Conservation (phyloP, 2,329 filamentous ascomycete species). For the Fusarium nygamai region DNA sequence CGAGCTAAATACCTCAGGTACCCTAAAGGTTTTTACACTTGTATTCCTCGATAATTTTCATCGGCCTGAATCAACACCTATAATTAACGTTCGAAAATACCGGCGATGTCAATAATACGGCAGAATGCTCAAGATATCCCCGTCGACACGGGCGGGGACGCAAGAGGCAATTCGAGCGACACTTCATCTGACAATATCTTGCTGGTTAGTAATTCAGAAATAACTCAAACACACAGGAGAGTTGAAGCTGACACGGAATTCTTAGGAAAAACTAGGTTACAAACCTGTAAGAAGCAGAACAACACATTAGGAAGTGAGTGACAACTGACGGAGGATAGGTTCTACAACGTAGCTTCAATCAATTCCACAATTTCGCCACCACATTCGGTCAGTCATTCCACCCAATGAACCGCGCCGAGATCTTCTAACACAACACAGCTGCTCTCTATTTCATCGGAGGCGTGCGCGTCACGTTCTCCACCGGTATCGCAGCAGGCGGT, state of each 20-base stretch:
- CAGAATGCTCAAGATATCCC: not conserved
- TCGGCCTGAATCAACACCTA: accelerated
- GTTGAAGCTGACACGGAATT: not conserved
- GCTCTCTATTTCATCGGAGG: not conserved
- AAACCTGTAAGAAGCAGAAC: not conserved
- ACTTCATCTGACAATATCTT: not conserved
- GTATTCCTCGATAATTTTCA: accelerated
- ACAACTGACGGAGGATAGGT: not conserved
- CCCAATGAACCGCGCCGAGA: not conserved
- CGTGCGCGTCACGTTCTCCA: not conserved
- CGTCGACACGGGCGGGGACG: not conserved
- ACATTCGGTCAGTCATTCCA: not conserved
- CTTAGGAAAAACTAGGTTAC: not conserved
- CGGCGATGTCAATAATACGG: not conserved
- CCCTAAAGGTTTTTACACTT: not conserved
- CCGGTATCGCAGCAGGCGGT: not conserved
- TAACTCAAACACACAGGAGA: not conserved
- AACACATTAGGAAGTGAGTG: too few species aligned
- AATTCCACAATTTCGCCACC: conserved; percentile 2
- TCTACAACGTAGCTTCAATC: not conserved
- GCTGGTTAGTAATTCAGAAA: not conserved
- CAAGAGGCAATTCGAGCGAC: not conserved
- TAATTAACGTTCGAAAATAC: not conserved
- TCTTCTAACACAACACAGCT: accelerated
- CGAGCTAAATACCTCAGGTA: not conserved